Conservation (phyloP, 2,329 filamentous ascomycete genomes). For the Scedosporium apiospermum region DNA sequence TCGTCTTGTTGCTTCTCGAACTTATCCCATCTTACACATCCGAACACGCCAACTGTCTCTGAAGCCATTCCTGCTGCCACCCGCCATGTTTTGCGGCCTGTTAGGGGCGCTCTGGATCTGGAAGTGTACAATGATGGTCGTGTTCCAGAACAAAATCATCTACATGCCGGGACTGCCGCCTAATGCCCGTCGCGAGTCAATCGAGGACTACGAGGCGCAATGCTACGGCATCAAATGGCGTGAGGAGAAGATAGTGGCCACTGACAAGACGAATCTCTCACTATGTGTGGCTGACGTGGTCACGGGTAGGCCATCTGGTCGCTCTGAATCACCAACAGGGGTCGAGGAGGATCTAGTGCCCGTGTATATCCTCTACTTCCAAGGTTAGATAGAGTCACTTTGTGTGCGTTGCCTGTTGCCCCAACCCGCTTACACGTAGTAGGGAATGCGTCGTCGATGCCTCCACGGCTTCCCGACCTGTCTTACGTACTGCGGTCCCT, state of each 20-base stretch:
- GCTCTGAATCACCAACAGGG: conserved; percentile 4
- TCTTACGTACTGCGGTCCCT: conserved; percentile 41
- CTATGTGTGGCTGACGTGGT: conserved; percentile 43
- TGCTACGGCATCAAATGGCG: conserved; percentile 58
- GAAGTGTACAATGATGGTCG: conserved; percentile 64
- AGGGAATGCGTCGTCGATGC: conserved; percentile 52
- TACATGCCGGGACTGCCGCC: conserved; percentile 72
- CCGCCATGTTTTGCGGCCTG: conserved; percentile 56
- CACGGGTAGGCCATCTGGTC: conserved; percentile 7
- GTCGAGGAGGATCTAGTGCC: conserved; percentile 13
- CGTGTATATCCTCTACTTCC: conserved; percentile 48
- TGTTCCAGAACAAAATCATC: conserved; percentile 74
- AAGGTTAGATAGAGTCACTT: conserved; percentile 30
- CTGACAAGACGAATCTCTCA: conserved; percentile 57
- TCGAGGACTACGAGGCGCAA: conserved; percentile 50
- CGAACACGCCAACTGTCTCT: conserved; percentile 15
- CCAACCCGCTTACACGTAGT: not conserved
- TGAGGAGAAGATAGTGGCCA: conserved; percentile 49
- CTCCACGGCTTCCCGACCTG: conserved; percentile 46
- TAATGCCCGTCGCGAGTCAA: conserved; percentile 56
- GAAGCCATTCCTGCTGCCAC: conserved; percentile 47
- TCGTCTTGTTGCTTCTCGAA: not conserved
- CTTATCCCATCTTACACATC: not conserved
- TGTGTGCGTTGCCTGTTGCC: conserved; percentile 6
- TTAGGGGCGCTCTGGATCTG: conserved; percentile 54